Base-by-base conservation (phyloP, 2,329 filamentous ascomycete genomes). In the Diplocarpon mali region DNA sequence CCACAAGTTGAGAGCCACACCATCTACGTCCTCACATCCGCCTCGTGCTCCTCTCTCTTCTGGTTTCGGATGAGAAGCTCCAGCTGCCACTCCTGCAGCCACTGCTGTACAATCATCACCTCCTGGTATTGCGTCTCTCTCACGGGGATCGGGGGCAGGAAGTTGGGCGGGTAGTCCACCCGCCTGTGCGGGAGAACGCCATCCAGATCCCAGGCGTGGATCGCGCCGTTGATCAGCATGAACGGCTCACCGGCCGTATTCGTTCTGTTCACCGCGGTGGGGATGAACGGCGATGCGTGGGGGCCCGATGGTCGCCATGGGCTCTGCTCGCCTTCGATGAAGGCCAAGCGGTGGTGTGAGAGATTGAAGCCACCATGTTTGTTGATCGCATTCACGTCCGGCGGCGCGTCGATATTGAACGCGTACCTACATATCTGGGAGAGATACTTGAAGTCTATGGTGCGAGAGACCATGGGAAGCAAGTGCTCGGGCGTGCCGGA, bases 201-300 rank as follows among this genome's bases (percentile, higher is more conserved):
- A 51, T 83, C 81, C 65, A 83, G 80, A 53, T 85, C 83, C 81
- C 83, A 92, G 60, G 90, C 85, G 62, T 93, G 86, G 15, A 89
- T 83, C 0, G 76, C 84, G n/a, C 73, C 73, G 3, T 71, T 66
- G 37, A 93, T 86, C 37, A 90, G 59, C n/a, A 85, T 70, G 51
- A 81, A 84, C 0, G 85, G 85, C 65, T 88, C 73, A 38, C 69
- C 71, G 0, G 67, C 64, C 0, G 83, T 84, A 36, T 73, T 83
- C 12, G 67, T 63, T 15, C 83, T 69, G 27, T 68, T 64, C 0
- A 70, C 67, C 0, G 78, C 71, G 1, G 69, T 73, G n/a, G 24
- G 41, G 30, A 59, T 60, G 35, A 60, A 62, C 0, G 58, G 59
- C 11, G 77, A 72, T 0, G 78, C 80, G 40, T 90, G 79, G 0